phyloP scores from a whole-genome alignment of 2,329 filamentous ascomycete species.

The Sclerotinia nivalis region DNA sequence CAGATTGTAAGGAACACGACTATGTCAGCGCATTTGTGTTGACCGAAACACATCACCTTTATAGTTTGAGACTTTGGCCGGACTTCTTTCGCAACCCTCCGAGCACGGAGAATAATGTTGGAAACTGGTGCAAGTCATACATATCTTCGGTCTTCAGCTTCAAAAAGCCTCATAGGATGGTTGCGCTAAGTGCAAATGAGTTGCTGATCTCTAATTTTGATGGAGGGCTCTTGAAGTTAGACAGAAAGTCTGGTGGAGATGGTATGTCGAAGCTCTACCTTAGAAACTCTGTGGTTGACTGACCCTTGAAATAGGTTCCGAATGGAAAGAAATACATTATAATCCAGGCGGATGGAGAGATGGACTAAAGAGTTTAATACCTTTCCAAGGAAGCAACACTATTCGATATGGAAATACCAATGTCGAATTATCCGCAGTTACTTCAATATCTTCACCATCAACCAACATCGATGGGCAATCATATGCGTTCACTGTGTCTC shows the following conservation, averaged over 20 bases:
- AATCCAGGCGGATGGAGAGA: conserved; percentile 72
- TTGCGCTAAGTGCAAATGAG: conserved; percentile 71
- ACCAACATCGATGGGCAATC: conserved; percentile 49
- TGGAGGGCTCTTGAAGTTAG: conserved; percentile 72
- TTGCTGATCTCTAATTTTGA: conserved; percentile 80
- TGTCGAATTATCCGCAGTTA: conserved; percentile 67
- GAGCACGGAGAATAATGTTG: conserved; percentile 71
- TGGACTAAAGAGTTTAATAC: conserved; percentile 64
- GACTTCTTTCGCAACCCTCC: conserved; percentile 75
- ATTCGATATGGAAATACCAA: conserved; percentile 63
- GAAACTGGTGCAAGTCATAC: conserved; percentile 74
- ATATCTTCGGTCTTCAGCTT: conserved; percentile 72
- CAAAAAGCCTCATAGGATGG: conserved; percentile 77
- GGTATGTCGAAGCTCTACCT: conserved; percentile 41
- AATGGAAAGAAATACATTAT: conserved; percentile 73
- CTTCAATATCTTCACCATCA: conserved; percentile 58
- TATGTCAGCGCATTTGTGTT: conserved; percentile 77
- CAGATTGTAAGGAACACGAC: conserved; percentile 77
- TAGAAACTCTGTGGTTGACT: conserved; percentile 16
- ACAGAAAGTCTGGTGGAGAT: conserved; percentile 56
- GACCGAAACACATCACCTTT: conserved; percentile 76
- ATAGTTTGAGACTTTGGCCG: conserved; percentile 78
- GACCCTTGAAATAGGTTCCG: conserved; percentile 33
- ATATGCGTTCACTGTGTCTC: conserved; percentile 75
- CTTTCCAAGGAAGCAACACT: conserved; percentile 64